Percentiles rank a stretch among this genome's conserved stretches.
Conservation (phyloP, 2,329 filamentous ascomycete species). For the Bipolaris victoriae region DNA sequence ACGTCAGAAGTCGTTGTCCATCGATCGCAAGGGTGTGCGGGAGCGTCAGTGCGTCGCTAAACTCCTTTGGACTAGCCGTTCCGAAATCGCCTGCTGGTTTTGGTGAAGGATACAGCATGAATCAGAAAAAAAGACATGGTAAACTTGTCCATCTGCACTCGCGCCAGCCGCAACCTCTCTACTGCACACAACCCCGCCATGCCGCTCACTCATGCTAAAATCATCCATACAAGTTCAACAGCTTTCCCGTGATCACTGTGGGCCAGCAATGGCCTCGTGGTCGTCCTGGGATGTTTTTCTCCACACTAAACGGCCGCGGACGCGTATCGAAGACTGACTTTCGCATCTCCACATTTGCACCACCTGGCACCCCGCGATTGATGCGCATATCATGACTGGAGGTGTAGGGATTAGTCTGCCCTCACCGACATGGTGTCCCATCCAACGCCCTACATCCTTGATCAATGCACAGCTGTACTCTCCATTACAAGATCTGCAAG, state of each 20-base stretch:
- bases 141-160: conserved; percentile 1
- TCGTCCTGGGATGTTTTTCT: background rate
- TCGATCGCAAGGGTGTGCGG: conserved; percentile 7
- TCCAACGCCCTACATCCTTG: background rate
- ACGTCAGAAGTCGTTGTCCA: conserved; percentile 9
- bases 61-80: background rate
- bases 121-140: background rate
- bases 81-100: conserved; percentile 1
- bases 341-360: conserved; percentile 7
- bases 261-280: background rate
- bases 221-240: background rate
- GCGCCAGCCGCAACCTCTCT: background rate
- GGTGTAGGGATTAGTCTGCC: conserved; percentile 5
- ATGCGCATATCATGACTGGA: conserved; percentile 2
- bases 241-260: background rate
- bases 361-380: conserved; percentile 10
- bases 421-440: conserved; percentile 12
- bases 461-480: background rate
- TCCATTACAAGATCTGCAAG: background rate
- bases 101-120: background rate
- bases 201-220: background rate
- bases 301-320: conserved; percentile 6
- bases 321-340: conserved; percentile 5
- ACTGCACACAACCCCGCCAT: background rate
- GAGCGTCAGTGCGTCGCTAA: background rate